Percentiles rank a stretch among this genome's conserved stretches.
Evolutionary conservation across 1,284 basidiomycete genomes (phyloP).

Genomic region (Irpex lacteus): DNA sequence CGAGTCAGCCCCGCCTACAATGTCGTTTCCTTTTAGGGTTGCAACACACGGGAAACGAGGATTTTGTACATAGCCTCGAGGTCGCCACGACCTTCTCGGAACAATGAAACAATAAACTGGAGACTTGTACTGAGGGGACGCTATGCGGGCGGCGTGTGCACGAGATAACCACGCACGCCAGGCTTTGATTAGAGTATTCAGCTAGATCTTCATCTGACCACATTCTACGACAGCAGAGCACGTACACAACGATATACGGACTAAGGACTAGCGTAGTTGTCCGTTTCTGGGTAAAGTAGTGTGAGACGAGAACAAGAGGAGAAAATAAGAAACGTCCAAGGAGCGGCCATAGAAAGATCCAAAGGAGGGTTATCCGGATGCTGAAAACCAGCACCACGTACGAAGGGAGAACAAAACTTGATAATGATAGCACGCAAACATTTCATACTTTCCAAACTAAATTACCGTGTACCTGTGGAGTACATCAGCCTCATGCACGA

Average conservation of each 20-base stretch:
- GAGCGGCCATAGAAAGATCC: constrained; percentile 14
- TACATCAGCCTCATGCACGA: background rate
- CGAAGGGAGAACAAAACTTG: constrained; percentile 1
- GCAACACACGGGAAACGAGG: background rate
- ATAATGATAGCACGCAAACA: background rate
- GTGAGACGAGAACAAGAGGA: constrained; percentile 11
- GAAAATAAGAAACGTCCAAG: constrained; percentile 2
- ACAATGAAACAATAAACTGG: background rate
- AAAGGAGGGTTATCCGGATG: constrained; percentile 16
- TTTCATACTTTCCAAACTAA: background rate
- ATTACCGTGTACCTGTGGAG: constrained; percentile 12
- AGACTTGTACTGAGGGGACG: background rate
- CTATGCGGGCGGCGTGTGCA: background rate
- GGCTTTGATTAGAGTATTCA: background rate
- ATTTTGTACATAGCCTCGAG: background rate
- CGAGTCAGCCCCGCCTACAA: background rate
- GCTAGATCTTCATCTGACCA: background rate
- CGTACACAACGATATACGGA: background rate
- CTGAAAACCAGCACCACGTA: background rate
- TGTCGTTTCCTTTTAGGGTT: background rate
- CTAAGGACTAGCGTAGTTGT: background rate
- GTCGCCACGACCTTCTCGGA: background rate
- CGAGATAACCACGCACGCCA: background rate
- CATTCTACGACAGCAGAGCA: background rate
- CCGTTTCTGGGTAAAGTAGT: constrained; percentile 6